Evolutionary conservation across 2,329 filamentous ascomycete species (phyloP), one percentile per base, ranked within the genome.

Genomic region (Aaosphaeria arxii): DNA sequence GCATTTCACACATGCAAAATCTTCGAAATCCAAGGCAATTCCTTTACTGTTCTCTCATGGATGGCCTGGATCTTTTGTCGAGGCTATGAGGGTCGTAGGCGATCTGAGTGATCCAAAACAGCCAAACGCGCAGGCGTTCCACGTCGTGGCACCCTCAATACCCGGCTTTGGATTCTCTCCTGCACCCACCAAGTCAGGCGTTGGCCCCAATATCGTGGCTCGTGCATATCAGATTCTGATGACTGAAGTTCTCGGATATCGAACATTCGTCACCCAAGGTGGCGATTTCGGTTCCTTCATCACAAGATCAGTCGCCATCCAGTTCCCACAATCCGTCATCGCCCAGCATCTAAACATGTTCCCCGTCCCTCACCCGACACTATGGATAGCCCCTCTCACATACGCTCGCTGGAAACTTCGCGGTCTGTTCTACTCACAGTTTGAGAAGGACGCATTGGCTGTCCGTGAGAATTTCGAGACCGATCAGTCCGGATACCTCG

Each of bases 51-150:
- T 87, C 59, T 71, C 75, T 11, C 84, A 86, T 59, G 83, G 83
- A 17, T 86, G 81, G 79, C 86, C 86, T 0, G 85, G 85, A 1
- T 82, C 77, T 57, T 86, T 85, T 59, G 62, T 84, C 38, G 84
- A 88, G 67, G 81, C 80, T 2, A 63, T 71, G 30, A 86, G 84
- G 56, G 70, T 87, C 43, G 68, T 89, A 1, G 55, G 59, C 6
- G 51, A 72, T 3, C 59, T 80, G 29, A 6, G 17, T 7, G n/a
- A 13, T 11, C 17, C 29, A 24, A 7, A n/a, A n/a, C 42, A 39
- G 17, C 57, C 57, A 5, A 11, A 40, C 5, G 7, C 33, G 9
- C 40, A 30, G 29, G 17, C 41, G 7, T 45, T 45, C 35, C 43
- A 45, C 36, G 32, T 45, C 5, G 43, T 45, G 24, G 43, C 43